phyloP scores from a whole-genome alignment of 2,329 filamentous ascomycete genomes.

The Ascomycota sp. region DNA sequence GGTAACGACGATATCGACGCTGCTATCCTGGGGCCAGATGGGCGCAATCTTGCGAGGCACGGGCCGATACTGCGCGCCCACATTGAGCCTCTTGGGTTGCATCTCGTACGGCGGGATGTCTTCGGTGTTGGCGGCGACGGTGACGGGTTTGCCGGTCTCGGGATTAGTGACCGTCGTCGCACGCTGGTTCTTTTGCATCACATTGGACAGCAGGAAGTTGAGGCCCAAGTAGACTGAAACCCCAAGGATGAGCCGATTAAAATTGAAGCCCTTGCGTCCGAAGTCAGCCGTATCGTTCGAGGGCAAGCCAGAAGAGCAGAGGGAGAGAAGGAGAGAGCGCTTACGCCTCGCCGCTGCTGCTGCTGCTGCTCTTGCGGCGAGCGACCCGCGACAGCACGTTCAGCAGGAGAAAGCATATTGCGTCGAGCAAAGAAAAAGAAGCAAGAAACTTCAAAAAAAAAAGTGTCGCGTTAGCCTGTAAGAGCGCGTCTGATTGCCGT shows the following conservation, averaged over 20 bases:
- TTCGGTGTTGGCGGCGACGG: slow-evolving; percentile 30
- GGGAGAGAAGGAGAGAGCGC: too few relatives aligned
- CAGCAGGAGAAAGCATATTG: not conserved
- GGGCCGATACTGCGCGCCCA: slow-evolving; percentile 40
- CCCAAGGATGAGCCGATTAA: slow-evolving; percentile 29
- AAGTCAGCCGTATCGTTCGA: too few relatives aligned
- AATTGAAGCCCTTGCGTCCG: slow-evolving; percentile 13
- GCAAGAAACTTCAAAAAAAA: too few relatives aligned
- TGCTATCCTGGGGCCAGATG: slow-evolving; percentile 66
- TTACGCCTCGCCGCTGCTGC: slow-evolving; percentile 4
- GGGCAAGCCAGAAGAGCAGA: too few relatives aligned
- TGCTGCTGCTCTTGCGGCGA: not conserved
- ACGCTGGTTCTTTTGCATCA: slow-evolving; percentile 25
- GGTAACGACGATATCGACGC: slow-evolving; percentile 68
- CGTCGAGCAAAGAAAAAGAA: not conserved
- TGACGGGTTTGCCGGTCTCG: slow-evolving; percentile 26
- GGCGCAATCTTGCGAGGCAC: slow-evolving; percentile 58
- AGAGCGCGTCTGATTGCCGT: too few relatives aligned
- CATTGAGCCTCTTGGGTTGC: slow-evolving; percentile 38
- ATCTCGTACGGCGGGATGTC: slow-evolving; percentile 44
- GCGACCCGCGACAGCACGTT: not conserved
- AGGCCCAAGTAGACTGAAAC: slow-evolving; percentile 36
- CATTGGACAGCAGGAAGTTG: slow-evolving; percentile 35
- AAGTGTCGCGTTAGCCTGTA: too few relatives aligned
- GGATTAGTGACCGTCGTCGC: slow-evolving; percentile 28